Evolutionary conservation across 108 stramenopile genomes (phyloP).

Genomic region (Craspedostauros australis): DNA sequence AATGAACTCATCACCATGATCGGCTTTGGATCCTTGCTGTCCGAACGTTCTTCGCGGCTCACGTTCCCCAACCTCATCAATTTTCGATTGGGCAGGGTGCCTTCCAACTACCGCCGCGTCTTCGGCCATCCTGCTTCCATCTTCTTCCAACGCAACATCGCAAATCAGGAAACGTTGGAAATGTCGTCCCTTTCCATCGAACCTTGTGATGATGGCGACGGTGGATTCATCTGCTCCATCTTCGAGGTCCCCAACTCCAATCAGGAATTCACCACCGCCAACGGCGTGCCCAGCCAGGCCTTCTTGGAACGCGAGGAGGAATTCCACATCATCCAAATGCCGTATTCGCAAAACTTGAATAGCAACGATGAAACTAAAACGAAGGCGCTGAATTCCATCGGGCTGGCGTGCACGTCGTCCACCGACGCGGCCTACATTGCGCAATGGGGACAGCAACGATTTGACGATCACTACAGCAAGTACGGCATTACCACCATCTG

Average conservation of each 20-base stretch:
- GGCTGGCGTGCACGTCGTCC: slow-evolving; percentile 57
- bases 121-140: slow-evolving; percentile 81
- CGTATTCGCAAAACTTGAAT: slow-evolving; percentile 12
- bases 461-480: slow-evolving; percentile 39
- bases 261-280: slow-evolving; percentile 17
- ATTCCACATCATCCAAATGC: slow-evolving; percentile 59
- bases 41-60: slow-evolving; percentile 43
- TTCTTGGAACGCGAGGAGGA: slow-evolving; percentile 58
- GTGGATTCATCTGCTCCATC: slow-evolving; percentile 57
- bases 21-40: slow-evolving; percentile 77
- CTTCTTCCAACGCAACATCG: slow-evolving; percentile 77
- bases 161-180: slow-evolving; percentile 61
- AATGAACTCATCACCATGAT: too few relatives aligned
- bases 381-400: slow-evolving; percentile 7
- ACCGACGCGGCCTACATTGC: slow-evolving; percentile 60
- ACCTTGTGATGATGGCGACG: slow-evolving; percentile 24
- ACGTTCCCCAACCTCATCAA: slow-evolving; percentile 73
- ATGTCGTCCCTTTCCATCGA: slow-evolving; percentile 68
- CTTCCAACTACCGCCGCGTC: slow-evolving; percentile 69
- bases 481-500: slow-evolving; percentile 77
- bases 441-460: slow-evolving; percentile 60
- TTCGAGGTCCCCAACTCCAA: slow-evolving; percentile 74
- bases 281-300: slow-evolving; percentile 22
- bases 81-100: slow-evolving; percentile 75
- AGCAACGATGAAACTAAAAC: background rate